Percentiles rank a stretch among this genome's conserved stretches.
Conservation (phyloP, 2,329 filamentous ascomycete species). For the Corinectria fuckeliana region DNA sequence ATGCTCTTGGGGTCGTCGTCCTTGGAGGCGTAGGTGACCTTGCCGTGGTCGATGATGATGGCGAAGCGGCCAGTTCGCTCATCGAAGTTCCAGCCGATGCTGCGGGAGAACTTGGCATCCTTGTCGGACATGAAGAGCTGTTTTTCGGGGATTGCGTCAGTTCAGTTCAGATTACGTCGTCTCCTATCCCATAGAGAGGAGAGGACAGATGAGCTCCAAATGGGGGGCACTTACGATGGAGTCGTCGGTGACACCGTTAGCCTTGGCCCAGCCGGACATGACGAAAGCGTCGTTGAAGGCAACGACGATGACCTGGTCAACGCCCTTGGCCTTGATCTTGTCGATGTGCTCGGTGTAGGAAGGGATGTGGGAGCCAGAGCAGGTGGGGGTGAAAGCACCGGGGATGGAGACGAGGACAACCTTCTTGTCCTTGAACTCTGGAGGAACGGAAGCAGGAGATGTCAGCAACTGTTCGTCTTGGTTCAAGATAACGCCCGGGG, state of each 20-base stretch:
- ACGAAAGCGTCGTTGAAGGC: constrained; percentile 86
- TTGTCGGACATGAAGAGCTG: constrained; percentile 79
- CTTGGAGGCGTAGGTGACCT: constrained; percentile 79
- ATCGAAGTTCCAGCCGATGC: constrained; percentile 77
- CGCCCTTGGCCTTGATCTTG: constrained; percentile 78
- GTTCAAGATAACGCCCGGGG: background rate
- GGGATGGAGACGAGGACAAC: constrained; percentile 62
- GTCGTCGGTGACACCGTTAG: constrained; percentile 78
- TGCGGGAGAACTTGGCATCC: constrained; percentile 74
- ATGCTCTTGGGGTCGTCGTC: constrained; percentile 61
- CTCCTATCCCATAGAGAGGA: background rate
- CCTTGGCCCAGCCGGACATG: constrained; percentile 91
- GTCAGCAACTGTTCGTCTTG: constrained; percentile 3
- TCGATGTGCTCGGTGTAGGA: constrained; percentile 77
- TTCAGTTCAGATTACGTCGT: background rate
- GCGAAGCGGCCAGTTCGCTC: constrained; percentile 81
- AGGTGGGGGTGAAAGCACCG: constrained; percentile 86
- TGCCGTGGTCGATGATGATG: constrained; percentile 82
- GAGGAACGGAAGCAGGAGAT: background rate
- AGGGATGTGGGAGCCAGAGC: constrained; percentile 81
- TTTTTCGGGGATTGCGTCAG: constrained; percentile 18
- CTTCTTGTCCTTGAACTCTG: constrained; percentile 64
- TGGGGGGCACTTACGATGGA: constrained; percentile 54
- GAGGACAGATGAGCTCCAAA: background rate
- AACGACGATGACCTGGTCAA: constrained; percentile 82